A percentile compares a stretch with the other conserved stretches of the same genome.
Evolutionary conservation across 306 rosid genomes (phyloP).

Genomic region (Cyclanthera cordifolia): DNA sequence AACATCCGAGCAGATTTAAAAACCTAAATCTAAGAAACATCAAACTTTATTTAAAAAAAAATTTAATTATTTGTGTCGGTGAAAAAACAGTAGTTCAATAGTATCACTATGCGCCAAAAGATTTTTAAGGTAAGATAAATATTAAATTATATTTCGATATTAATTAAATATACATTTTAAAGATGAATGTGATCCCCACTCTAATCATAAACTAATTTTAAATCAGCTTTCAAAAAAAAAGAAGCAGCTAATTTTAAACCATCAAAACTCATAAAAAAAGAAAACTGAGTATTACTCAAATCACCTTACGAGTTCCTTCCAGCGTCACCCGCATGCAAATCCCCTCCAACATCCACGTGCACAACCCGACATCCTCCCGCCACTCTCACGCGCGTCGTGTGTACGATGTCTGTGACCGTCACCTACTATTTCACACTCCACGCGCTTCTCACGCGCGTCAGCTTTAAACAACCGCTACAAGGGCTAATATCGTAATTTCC

Average conservation of each 20-base stretch:
- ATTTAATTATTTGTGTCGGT: too few species aligned
- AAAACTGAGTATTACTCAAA: background rate
- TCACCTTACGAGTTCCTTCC: constrained; percentile 1
- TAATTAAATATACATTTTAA: background rate
- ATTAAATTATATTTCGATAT: background rate
- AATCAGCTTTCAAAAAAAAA: too few species aligned
- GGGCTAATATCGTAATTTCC: constrained; percentile 4
- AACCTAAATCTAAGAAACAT: too few species aligned
- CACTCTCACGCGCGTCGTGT: constrained; percentile 10
- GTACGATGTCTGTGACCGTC: constrained; percentile 10
- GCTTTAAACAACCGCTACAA: background rate
- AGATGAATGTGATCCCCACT: constrained; percentile 4
- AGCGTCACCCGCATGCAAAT: constrained; percentile 12
- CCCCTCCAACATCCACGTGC: constrained; percentile 6
- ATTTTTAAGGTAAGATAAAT: background rate
- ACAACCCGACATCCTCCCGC: constrained; percentile 7
- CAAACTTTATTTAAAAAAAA: too few species aligned
- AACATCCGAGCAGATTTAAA: too few species aligned
- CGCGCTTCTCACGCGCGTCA: constrained; percentile 8
- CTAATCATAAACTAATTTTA: background rate
- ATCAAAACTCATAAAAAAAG: background rate
- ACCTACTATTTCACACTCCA: background rate
- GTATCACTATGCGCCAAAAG: too few species aligned
- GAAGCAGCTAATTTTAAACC: too few species aligned
- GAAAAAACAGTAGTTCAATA: too few species aligned